These are phyloP conservation scores for Mucor racemosus DNA, from an alignment of 371 early-diverging fungal genomes.

Conservation along the genomic window DNA sequence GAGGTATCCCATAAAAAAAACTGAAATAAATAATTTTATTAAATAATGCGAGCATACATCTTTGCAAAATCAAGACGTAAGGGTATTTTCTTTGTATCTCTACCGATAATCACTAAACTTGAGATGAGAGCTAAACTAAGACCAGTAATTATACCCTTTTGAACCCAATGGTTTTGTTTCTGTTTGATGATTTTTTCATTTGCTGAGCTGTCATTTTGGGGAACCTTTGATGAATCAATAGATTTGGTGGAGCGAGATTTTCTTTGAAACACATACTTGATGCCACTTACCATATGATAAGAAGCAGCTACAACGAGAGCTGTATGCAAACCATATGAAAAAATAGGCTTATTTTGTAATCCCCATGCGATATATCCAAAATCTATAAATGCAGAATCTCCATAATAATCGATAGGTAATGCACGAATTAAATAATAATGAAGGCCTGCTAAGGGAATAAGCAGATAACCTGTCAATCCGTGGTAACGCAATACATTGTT, in stretches of 20 bases:
- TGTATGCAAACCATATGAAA: constrained; percentile 43
- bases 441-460: constrained; percentile 37
- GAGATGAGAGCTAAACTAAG: constrained; percentile 62
- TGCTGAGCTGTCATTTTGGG: constrained; percentile 6
- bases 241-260: neutral
- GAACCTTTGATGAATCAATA: neutral
- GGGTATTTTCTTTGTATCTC: constrained; percentile 46
- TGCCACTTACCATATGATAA: constrained; percentile 46
- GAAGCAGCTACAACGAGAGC: constrained; percentile 30
- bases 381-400: constrained; percentile 53
- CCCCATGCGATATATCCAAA: constrained; percentile 51
- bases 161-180: constrained; percentile 72
- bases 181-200: constrained; percentile 2
- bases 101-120: constrained; percentile 37
- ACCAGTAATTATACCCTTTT: constrained; percentile 77
- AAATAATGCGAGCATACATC: constrained; percentile 35
- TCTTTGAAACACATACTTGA: constrained; percentile 20
- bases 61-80: constrained; percentile 44
- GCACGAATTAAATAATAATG: constrained; percentile 42
- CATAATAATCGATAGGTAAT: constrained; percentile 43
- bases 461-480: constrained; percentile 29
- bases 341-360: constrained; percentile 42
- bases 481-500: constrained; percentile 27
- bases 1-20: neutral
- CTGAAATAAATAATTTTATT: neutral